These are phyloP conservation scores for Mycena leptocephala DNA, from an alignment of 768 basidiomycete species.

Conservation along the genomic window DNA sequence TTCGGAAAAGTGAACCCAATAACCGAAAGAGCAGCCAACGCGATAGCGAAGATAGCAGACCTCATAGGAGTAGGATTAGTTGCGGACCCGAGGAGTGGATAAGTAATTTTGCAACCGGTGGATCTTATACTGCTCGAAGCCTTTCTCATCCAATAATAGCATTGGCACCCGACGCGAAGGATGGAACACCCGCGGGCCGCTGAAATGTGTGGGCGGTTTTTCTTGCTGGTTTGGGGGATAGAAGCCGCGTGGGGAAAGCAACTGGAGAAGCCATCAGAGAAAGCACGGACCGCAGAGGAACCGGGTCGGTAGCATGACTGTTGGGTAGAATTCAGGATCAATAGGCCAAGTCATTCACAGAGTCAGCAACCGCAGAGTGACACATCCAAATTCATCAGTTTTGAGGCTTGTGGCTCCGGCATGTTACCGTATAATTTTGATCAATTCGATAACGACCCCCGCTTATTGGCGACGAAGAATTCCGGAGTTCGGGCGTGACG, in stretches of 20 bases:
- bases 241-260: not conserved
- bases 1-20: not conserved
- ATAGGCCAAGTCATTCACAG: not conserved
- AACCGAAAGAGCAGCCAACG: not conserved
- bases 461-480: not conserved
- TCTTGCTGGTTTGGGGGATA: not conserved
- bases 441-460: not conserved
- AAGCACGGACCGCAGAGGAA: not conserved
- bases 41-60: conserved; percentile 7
- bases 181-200: conserved; percentile 2
- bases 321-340: not conserved
- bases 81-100: not conserved
- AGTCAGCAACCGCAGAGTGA: not conserved
- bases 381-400: not conserved
- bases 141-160: not conserved
- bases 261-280: not conserved
- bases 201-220: not conserved
- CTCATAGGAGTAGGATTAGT: not conserved
- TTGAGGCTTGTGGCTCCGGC: not conserved
- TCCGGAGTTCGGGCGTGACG: not conserved
- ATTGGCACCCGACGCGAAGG: not conserved
- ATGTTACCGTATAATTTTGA: not conserved
- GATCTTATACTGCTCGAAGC: conserved; percentile 14
- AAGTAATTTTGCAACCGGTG: not conserved
- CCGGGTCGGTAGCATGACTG: not conserved